These are phyloP conservation scores for Ogataea nitratoaversa DNA, from an alignment of 805 yeast species.

Conservation along the genomic window DNA sequence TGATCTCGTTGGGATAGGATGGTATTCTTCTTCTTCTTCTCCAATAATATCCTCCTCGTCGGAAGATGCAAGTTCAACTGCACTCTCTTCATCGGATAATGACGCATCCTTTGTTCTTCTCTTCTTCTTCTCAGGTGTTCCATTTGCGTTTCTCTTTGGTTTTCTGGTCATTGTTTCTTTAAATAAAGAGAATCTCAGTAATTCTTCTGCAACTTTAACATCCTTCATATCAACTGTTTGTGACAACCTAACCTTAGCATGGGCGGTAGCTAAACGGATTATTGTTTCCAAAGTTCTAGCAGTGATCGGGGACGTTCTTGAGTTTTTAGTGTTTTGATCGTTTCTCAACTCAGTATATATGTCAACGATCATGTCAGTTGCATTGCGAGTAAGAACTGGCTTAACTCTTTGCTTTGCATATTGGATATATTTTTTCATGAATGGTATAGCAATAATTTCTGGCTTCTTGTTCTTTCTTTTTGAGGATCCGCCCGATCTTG, in stretches of 20 bases:
- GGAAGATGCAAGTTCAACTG: constrained; percentile 9
- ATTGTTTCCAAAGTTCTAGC: constrained; percentile 97
- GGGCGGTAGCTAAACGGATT: constrained; percentile 93
- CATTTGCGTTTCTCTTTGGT: constrained; percentile 31
- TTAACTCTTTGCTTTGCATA: constrained; percentile 85
- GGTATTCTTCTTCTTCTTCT: neutral
- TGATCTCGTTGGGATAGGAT: constrained; percentile 14
- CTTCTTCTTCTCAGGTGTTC: constrained; percentile 33
- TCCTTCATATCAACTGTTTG: constrained; percentile 69
- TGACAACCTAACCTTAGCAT: constrained; percentile 90
- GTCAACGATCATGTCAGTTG: constrained; percentile 75
- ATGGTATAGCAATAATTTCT: constrained; percentile 68
- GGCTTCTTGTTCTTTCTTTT: constrained; percentile 31
- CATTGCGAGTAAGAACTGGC: constrained; percentile 74
- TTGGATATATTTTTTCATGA: constrained; percentile 87
- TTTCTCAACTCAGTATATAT: constrained; percentile 81
- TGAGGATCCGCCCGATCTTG: constrained; percentile 18
- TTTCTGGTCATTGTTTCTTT: constrained; percentile 47
- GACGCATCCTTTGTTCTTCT: constrained; percentile 28
- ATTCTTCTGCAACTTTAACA: constrained; percentile 79
- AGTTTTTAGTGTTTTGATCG: constrained; percentile 55
- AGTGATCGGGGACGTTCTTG: constrained; percentile 88
- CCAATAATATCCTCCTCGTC: constrained; percentile 11
- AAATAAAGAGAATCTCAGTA: constrained; percentile 82
- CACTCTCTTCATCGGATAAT: constrained; percentile 22